phyloP scores from a whole-genome alignment of 805 yeast species.

The Saccharomycopsis sp. region DNA sequence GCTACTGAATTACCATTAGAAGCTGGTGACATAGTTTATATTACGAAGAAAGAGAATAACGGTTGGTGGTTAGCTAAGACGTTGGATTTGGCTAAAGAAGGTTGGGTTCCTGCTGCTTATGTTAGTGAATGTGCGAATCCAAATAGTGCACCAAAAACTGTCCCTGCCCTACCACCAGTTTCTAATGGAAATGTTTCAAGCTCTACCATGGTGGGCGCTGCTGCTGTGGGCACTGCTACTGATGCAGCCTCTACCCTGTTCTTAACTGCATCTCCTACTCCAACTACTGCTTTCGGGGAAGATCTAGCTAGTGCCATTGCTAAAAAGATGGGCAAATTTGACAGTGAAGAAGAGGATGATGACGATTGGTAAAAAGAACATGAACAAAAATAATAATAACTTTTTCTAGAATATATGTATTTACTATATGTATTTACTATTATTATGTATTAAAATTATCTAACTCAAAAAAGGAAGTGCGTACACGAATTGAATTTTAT shows the following conservation, averaged over 20 bases:
- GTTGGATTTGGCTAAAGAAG: constrained; percentile 69
- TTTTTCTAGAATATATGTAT: background rate
- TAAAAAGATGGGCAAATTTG: constrained; percentile 20
- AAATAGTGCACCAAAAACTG: background rate
- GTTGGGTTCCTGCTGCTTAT: constrained; percentile 98
- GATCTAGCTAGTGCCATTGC: constrained; percentile 21
- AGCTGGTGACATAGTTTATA: constrained; percentile 69
- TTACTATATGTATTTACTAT: background rate
- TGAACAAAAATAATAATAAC: constrained; percentile 22
- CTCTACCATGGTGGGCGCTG: constrained; percentile 16
- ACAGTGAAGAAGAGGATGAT: constrained; percentile 19
- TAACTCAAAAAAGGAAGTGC: too few relatives aligned
- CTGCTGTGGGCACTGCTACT: constrained; percentile 8
- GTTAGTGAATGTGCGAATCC: constrained; percentile 55
- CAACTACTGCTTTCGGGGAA: constrained; percentile 14
- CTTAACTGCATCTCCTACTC: constrained; percentile 1
- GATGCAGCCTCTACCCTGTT: constrained; percentile 1
- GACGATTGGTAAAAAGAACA: constrained; percentile 15
- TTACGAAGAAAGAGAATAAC: constrained; percentile 66
- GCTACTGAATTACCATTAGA: constrained; percentile 74
- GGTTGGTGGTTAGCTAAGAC: constrained; percentile 94
- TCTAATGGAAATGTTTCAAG: background rate
- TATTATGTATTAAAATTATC: background rate
- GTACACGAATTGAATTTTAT: too few relatives aligned
- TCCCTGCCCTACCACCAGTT: background rate